Conservation (phyloP, 176 grass and related monocot genomes). For the Canna indica region DNA sequence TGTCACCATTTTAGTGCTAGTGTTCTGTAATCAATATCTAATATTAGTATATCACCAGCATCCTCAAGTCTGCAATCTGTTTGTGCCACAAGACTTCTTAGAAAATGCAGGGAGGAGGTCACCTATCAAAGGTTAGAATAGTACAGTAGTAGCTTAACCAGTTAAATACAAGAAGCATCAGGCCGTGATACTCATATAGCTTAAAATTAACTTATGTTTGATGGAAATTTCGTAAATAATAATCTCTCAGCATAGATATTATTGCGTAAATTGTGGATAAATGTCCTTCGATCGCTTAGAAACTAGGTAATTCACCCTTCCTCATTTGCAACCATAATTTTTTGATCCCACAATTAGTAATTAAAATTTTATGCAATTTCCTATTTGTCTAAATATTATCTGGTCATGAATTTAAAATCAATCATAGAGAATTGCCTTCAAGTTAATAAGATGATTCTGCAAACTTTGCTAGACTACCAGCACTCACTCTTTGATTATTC, state of each 20-base stretch:
- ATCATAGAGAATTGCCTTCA: background rate
- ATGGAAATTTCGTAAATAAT: too few relatives aligned
- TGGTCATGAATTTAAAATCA: background rate
- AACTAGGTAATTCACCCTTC: too few relatives aligned
- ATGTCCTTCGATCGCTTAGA: too few relatives aligned
- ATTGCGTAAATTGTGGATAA: too few relatives aligned
- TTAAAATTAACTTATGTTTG: too few relatives aligned
- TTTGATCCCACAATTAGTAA: too few relatives aligned
- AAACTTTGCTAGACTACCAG: background rate
- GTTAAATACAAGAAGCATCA: background rate
- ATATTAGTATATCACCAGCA: background rate
- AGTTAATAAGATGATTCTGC: background rate
- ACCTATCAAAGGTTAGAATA: background rate
- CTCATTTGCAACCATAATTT: too few relatives aligned
- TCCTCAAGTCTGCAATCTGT: background rate
- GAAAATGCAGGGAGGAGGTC: background rate
- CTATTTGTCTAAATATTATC: too few relatives aligned
- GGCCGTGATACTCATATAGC: background rate
- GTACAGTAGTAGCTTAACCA: background rate
- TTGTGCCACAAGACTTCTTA: background rate
- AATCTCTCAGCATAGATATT: too few relatives aligned
- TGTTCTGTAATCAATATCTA: background rate
- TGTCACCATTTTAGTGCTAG: too few relatives aligned
- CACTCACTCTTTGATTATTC: background rate
- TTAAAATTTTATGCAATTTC: too few relatives aligned